Evolutionary conservation across 1,139 yeast genomes (phyloP).

Genomic region (Lodderomyces parapsilosis): DNA sequence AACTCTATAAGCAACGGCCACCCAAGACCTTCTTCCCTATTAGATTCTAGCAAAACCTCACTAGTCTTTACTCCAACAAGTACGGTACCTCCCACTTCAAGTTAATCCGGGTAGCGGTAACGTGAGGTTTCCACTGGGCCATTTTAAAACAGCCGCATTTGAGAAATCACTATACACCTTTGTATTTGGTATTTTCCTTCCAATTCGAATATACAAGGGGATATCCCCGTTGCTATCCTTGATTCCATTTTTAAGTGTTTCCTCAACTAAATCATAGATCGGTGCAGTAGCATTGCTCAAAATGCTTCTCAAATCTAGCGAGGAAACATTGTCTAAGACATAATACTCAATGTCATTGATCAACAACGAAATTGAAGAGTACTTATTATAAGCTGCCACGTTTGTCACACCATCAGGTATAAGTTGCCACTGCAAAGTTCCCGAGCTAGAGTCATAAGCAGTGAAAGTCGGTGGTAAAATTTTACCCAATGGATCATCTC

Average conservation of each 20-base stretch:
- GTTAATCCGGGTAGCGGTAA: slow-evolving; percentile 48
- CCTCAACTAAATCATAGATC: slow-evolving; percentile 31
- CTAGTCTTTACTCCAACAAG: background rate
- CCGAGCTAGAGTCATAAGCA: slow-evolving; percentile 32
- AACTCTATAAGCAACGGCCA: too few species aligned
- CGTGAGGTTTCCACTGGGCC: slow-evolving; percentile 57
- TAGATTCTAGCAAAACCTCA: background rate
- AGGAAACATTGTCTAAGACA: slow-evolving; percentile 22
- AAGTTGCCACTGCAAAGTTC: slow-evolving; percentile 33
- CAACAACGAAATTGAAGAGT: slow-evolving; percentile 58
- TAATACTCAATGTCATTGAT: slow-evolving; percentile 79
- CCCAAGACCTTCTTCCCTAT: too few species aligned
- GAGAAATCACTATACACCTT: slow-evolving; percentile 52
- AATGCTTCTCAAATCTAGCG: slow-evolving; percentile 41
- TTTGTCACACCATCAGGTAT: slow-evolving; percentile 11
- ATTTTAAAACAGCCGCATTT: slow-evolving; percentile 52
- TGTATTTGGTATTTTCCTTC: slow-evolving; percentile 44
- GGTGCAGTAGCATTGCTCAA: slow-evolving; percentile 30
- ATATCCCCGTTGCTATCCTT: slow-evolving; percentile 30
- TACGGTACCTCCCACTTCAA: slow-evolving; percentile 11
- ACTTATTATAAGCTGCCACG: slow-evolving; percentile 16
- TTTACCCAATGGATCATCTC: slow-evolving; percentile 74
- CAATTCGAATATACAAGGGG: slow-evolving; percentile 54
- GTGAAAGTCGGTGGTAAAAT: slow-evolving; percentile 44
- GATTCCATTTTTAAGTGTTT: slow-evolving; percentile 24